Evolutionary conservation across 495 filamentous ascomycete genomes (phyloP), one percentile per base, ranked within the genome.

Genomic region (Penicillium riverlandense): DNA sequence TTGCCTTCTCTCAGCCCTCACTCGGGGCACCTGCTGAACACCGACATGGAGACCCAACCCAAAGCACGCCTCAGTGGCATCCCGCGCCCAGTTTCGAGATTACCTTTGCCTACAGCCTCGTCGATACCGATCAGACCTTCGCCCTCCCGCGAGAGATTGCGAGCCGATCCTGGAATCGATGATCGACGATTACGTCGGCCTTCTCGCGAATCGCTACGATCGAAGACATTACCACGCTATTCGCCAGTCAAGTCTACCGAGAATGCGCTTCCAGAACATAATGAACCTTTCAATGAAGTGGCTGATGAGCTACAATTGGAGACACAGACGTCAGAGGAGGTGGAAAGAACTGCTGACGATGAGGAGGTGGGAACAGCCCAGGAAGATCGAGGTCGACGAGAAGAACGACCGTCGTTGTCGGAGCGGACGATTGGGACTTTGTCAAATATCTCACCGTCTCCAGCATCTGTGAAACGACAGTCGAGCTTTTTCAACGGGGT

Each of bases 341-440:
- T 46, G 41, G 54, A 40, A 35, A 40, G 44, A 15, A 22, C 36
- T 36, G 49, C 47, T 9, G 53, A 47, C 8, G 50, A 52, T 29
- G 54, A 54, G 32, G 59, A 57, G 7, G 32, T 22, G 13, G 43
- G 10, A 31, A 34, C 39, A 10, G n/a, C 41, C 4, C 42, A 52
- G 14, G 65, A 71, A 38, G 27, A 41, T 16, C 64, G 71, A 35
- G 59, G 66, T 35, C 59, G 68, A 30, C 48, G 57, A 31, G 47
- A 45, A 27, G 41, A 55, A 13, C 49, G 62, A 27, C 76, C 79
- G 15, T 86, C 83, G 1, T 61, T 88, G 15, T 83, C 80, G 11
- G 84, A 88, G 39, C 67, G 84, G 34, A 84, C 84, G 9, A 78
- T 84, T 30, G 82, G 85, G 48, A 84, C 80, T 0, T 60, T 88